phyloP scores from a whole-genome alignment of 768 basidiomycete genomes.

The Sporobolomyces pararoseus region DNA sequence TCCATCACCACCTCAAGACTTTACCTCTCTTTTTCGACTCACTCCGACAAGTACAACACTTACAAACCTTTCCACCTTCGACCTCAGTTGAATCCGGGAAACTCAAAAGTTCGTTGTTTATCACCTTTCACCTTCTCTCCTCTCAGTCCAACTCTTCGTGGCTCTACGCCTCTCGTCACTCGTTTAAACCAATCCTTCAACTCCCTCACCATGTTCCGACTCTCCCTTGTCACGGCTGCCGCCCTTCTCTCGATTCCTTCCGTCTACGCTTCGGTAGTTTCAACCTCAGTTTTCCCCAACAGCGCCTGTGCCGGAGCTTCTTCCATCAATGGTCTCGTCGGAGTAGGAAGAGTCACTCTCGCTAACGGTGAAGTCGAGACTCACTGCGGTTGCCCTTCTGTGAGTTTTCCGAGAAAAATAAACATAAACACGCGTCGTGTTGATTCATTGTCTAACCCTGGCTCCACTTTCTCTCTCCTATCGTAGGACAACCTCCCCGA shows the following conservation, averaged over 20 bases:
- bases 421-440: not conserved
- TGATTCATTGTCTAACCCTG: not conserved
- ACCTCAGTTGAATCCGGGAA: not conserved
- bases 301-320: constrained; percentile 34
- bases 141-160: constrained; percentile 32
- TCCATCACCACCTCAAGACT: not conserved
- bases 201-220: constrained; percentile 22
- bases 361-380: constrained; percentile 34
- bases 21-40: not conserved
- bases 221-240: constrained; percentile 29
- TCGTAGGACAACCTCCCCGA: constrained; percentile 36
- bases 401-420: constrained; percentile 14
- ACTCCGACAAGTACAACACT: no score
- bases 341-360: constrained; percentile 32
- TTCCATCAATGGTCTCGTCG: constrained; percentile 31
- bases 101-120: not conserved
- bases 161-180: constrained; percentile 36
- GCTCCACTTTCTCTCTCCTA: not conserved
- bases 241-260: constrained; percentile 26
- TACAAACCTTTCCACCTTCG: no score
- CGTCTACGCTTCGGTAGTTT: constrained; percentile 32
- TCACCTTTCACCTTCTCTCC: not conserved
- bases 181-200: constrained; percentile 8
- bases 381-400: constrained; percentile 40
- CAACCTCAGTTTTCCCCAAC: constrained; percentile 41